Evolutionary conservation across 2,329 filamentous ascomycete species (phyloP).

Genomic region (Clonostachys rosea): DNA sequence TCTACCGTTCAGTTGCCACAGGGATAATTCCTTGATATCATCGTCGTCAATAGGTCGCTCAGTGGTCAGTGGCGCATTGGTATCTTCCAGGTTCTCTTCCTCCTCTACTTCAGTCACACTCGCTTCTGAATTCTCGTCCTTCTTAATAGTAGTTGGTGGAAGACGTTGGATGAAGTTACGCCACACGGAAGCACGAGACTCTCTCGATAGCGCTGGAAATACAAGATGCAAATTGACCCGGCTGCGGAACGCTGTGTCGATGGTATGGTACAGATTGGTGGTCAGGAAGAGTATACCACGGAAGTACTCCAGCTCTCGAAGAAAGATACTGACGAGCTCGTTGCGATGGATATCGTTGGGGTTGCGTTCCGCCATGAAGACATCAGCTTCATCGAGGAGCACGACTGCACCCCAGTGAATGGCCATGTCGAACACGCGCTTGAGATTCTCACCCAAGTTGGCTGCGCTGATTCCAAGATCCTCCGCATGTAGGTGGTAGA

Average conservation of each 20-base stretch:
- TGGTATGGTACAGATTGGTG: constrained; percentile 33
- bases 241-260: constrained; percentile 38
- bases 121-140: constrained; percentile 3
- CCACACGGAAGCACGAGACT: constrained; percentile 35
- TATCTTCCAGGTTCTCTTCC: not conserved
- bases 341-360: constrained; percentile 40
- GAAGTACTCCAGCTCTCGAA: constrained; percentile 39
- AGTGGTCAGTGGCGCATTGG: too few species aligned
- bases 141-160: constrained; percentile 4
- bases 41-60: constrained; percentile 17
- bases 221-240: constrained; percentile 40
- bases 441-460: constrained; percentile 39
- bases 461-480: constrained; percentile 39
- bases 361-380: constrained; percentile 41
- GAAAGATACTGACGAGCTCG: constrained; percentile 41
- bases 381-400: constrained; percentile 17
- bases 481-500: constrained; percentile 39
- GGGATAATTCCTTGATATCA: constrained; percentile 29
- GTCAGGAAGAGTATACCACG: constrained; percentile 39
- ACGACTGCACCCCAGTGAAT: constrained; percentile 16
- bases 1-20: constrained; percentile 36
- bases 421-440: constrained; percentile 39
- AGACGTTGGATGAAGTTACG: constrained; percentile 36
- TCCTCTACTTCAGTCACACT: too few species aligned
- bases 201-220: constrained; percentile 30